Conservation (phyloP, 257 asterid genomes). For the Vinca minor region DNA sequence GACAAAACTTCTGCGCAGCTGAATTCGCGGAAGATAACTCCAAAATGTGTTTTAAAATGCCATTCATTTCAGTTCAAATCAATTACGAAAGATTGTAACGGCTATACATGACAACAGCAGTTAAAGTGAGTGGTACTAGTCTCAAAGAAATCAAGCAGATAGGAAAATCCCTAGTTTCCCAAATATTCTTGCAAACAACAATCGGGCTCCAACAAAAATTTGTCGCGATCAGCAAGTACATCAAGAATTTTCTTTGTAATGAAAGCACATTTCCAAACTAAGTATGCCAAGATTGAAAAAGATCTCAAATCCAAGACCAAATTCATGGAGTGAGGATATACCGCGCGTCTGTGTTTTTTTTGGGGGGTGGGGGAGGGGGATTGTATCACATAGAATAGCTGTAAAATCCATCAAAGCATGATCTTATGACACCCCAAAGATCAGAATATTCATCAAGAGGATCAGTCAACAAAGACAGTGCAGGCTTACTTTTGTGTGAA, state of each 20-base stretch:
- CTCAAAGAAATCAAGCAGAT: conserved; percentile 1
- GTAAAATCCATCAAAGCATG: neutral
- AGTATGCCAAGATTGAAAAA: neutral
- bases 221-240: neutral
- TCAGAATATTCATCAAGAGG: neutral
- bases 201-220: neutral
- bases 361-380: too few relatives aligned
- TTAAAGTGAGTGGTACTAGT: neutral
- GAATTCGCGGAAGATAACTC: neutral
- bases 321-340: neutral
- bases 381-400: neutral
- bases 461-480: neutral
- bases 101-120: neutral
- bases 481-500: neutral
- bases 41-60: neutral
- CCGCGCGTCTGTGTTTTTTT: too few relatives aligned
- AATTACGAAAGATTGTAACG: neutral
- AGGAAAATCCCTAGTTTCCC: neutral
- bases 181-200: neutral
- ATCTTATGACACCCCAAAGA: neutral
- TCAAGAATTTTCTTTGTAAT: neutral
- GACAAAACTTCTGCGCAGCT: neutral
- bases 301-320: neutral
- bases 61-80: neutral
- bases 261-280: neutral